Evolutionary conservation across 176 grass and related monocot species (phyloP).

Genomic region (Pharus latifolius): DNA sequence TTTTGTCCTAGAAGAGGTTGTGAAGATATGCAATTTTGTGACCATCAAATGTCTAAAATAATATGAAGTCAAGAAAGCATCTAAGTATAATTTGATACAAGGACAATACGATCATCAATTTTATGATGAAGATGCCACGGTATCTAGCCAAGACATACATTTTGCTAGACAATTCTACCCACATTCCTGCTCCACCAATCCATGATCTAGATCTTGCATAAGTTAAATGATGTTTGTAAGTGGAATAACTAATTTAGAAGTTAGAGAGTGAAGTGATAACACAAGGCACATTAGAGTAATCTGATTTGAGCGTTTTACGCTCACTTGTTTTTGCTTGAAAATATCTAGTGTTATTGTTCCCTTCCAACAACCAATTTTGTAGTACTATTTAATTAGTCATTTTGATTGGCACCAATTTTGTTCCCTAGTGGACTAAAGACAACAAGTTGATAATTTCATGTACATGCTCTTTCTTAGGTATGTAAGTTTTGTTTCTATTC

Average conservation of each 20-base stretch:
- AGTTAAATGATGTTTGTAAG: conserved; percentile 8
- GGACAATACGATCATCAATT: conserved; percentile 90
- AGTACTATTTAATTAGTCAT: no score
- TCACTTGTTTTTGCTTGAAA: no score
- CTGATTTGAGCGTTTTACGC: no score
- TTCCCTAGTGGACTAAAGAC: no score
- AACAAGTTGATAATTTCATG: no score
- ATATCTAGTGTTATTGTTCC: no score
- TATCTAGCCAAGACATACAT: conserved; percentile 90
- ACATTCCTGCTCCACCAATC: conserved; percentile 89
- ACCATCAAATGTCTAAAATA: neutral
- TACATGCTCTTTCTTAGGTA: no score
- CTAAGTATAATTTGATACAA: conserved; percentile 99
- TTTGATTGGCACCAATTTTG: no score
- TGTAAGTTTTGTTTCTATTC: no score
- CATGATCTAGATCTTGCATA: conserved; percentile 79
- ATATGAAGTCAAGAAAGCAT: conserved; percentile 21
- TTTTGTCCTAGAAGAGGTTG: neutral
- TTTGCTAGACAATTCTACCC: conserved; percentile 95
- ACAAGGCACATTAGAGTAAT: no score
- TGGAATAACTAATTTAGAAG: conserved; percentile 3
- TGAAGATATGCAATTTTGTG: neutral
- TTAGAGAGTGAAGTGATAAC: conserved; percentile 11
- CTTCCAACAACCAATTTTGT: no score
- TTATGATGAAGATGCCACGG: conserved; percentile 71